Conservation (phyloP, 2,329 filamentous ascomycete genomes). For the Microcera coccophila region DNA sequence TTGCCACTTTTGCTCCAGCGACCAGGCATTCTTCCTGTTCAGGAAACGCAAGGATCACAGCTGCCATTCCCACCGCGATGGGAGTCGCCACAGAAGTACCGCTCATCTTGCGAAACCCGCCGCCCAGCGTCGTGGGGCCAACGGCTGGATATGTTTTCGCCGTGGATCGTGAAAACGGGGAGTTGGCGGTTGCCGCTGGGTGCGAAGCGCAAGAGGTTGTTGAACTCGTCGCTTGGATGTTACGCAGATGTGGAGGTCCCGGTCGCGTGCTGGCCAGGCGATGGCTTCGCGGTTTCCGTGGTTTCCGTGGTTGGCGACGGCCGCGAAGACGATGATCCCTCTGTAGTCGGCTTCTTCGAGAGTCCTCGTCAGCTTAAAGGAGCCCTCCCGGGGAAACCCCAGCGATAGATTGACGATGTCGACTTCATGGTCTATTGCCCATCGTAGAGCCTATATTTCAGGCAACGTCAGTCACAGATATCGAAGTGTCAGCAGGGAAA, state of each 20-base stretch:
- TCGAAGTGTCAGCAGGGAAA: too few species aligned
- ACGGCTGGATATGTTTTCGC: too few species aligned
- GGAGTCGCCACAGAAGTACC: too few species aligned
- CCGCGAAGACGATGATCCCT: slow-evolving; percentile 12
- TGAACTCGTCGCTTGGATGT: slow-evolving; percentile 10
- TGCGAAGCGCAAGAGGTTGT: slow-evolving; percentile 5
- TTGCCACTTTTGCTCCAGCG: too few species aligned
- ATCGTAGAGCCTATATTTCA: slow-evolving; percentile 11
- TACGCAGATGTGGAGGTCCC: slow-evolving; percentile 9
- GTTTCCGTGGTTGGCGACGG: slow-evolving; percentile 14
- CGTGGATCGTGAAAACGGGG: slow-evolving; percentile 9
- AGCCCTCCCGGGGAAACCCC: slow-evolving; percentile 8
- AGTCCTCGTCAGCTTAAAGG: slow-evolving; percentile 9
- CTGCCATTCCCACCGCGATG: too few species aligned
- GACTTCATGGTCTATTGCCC: slow-evolving; percentile 11
- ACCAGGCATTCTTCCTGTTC: too few species aligned
- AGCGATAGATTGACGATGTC: slow-evolving; percentile 16
- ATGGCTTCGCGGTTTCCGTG: slow-evolving; percentile 8
- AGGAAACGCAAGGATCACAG: too few species aligned
- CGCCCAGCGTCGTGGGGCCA: too few species aligned
- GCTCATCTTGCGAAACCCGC: too few species aligned
- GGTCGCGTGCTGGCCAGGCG: slow-evolving; percentile 13
- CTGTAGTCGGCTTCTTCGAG: slow-evolving; percentile 4
- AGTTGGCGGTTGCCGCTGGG: slow-evolving; percentile 5
- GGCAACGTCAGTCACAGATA: slow-evolving; percentile 7